Evolutionary conservation across 2,329 filamentous ascomycete genomes (phyloP), one percentile per base, ranked within the genome.

Genomic region (Cadophora luteo-olivacea): DNA sequence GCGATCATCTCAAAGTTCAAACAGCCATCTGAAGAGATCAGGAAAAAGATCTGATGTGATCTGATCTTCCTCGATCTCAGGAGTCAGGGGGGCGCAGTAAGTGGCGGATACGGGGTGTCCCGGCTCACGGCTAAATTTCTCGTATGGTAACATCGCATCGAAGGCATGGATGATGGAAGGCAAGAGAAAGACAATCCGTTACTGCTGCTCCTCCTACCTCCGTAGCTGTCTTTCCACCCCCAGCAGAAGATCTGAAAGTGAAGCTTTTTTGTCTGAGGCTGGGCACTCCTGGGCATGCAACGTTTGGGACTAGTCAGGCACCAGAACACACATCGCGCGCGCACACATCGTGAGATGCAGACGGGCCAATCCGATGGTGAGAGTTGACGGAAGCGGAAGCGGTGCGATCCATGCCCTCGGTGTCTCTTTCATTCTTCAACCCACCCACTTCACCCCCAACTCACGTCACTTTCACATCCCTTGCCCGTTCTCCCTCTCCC

Each of bases 241-340:
- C 45, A 49, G 45, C 45, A n/a, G 12, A 49, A 49, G 45, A 49
- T 49, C 45, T 22, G 45, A 49, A 49, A 49, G n/a, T 49, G 45
- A 49, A 49, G 45, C 45, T 49, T 49, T 49, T 22, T 49, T n/a
- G 45, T 49, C 45, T 22, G 19, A 49, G 19, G 45, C 45, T 49
- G 45, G 45, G 45, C 45, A 49, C 19, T 49, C 45, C 45, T 49
- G 45, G 45, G 45, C 45, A 49, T 22, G 45, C 19, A n/a, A 49
- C 45, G 45, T 49, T 49, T 49, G 45, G 45, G 45, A 49, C 45
- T 49, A 49, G 45, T 49, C 45, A 49, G n/a, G 45, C 19, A 49
- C 45, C n/a, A 22, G 41, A 45, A 19, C 36, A 19, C 41, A 16
- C 36, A 22, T 49, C 45, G 45, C 5, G 11, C 33, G 11, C 33